phyloP scores from a whole-genome alignment of 2,329 filamentous ascomycete species.

The Emydomyces testavorans region DNA sequence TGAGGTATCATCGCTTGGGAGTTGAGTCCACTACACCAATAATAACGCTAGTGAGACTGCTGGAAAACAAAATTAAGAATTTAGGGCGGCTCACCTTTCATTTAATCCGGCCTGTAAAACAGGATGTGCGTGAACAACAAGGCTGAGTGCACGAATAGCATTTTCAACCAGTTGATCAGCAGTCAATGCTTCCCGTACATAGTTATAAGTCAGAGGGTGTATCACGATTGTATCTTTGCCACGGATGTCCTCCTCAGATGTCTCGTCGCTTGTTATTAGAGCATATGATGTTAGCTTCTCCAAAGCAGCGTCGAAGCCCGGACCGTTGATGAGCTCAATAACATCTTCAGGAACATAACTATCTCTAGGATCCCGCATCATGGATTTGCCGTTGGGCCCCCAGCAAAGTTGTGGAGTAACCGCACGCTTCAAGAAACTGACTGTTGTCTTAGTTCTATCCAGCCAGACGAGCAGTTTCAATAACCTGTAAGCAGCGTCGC shows the following conservation, averaged over 20 bases:
- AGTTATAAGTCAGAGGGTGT: conserved; percentile 8
- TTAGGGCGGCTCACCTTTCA: not conserved
- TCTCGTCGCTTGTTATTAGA: conserved; percentile 2
- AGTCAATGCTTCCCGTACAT: conserved; percentile 3
- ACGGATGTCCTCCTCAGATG: not conserved
- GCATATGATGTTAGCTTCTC: conserved; percentile 3
- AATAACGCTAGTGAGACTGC: not conserved
- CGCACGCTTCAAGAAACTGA: conserved; percentile 5
- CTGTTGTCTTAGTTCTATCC: conserved; percentile 6
- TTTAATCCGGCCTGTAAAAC: conserved; percentile 1
- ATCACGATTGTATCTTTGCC: conserved; percentile 2
- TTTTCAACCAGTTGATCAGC: conserved; percentile 2
- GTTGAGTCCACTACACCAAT: not conserved
- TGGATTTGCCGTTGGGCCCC: not conserved
- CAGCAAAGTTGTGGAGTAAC: conserved; percentile 3
- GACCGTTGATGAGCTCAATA: conserved; percentile 5
- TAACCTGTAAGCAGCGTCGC: not conserved
- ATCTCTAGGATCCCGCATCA: not conserved
- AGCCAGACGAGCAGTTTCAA: conserved; percentile 11
- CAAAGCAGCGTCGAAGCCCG: not conserved
- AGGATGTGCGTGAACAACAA: conserved; percentile 8
- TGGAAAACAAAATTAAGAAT: not conserved
- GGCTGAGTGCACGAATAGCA: conserved; percentile 3
- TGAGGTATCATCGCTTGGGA: not conserved
- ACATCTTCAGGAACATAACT: conserved; percentile 2